These are phyloP conservation scores for Elsinoe ampelina DNA, from an alignment of 2,329 filamentous ascomycete species.

Conservation along the genomic window DNA sequence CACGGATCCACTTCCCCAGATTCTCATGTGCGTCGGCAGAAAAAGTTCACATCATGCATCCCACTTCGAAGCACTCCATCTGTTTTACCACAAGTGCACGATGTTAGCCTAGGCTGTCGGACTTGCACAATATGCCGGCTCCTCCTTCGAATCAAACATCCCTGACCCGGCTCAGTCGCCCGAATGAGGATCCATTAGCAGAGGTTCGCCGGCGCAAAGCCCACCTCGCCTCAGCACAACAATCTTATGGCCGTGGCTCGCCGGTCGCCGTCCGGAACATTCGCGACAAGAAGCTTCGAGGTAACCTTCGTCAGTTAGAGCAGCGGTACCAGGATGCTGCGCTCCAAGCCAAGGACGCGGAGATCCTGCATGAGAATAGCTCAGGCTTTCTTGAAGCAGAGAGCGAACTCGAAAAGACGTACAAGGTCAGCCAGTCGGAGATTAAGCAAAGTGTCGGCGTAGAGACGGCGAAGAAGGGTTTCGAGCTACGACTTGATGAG, in stretches of 20 bases:
- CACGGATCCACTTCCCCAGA: slow-evolving; percentile 5
- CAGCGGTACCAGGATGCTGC: slow-evolving; percentile 72
- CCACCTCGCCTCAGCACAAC: slow-evolving; percentile 36
- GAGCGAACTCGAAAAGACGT: slow-evolving; percentile 79
- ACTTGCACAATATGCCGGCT: background rate
- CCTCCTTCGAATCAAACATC: background rate
- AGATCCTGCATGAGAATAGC: slow-evolving; percentile 83
- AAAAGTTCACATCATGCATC: slow-evolving; percentile 4
- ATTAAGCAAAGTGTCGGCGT: slow-evolving; percentile 65
- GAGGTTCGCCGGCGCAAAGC: slow-evolving; percentile 26
- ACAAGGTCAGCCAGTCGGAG: slow-evolving; percentile 83
- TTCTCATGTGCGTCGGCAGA: background rate
- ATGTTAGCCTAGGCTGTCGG: background rate
- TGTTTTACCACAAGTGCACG: background rate
- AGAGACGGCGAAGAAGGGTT: slow-evolving; percentile 83
- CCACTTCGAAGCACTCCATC: background rate
- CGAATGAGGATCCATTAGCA: slow-evolving; percentile 23
- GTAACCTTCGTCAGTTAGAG: slow-evolving; percentile 70
- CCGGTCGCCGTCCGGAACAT: slow-evolving; percentile 63
- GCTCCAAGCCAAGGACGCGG: slow-evolving; percentile 82
- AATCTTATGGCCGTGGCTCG: slow-evolving; percentile 75
- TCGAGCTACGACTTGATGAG: slow-evolving; percentile 74
- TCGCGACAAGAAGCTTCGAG: slow-evolving; percentile 81
- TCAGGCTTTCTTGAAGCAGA: slow-evolving; percentile 83
- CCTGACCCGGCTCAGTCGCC: background rate